Percentiles rank a stretch among this genome's conserved stretches.
These are phyloP conservation scores for Citrus unshiu DNA, from an alignment of 345 rosid species.

Conservation along the genomic window DNA sequence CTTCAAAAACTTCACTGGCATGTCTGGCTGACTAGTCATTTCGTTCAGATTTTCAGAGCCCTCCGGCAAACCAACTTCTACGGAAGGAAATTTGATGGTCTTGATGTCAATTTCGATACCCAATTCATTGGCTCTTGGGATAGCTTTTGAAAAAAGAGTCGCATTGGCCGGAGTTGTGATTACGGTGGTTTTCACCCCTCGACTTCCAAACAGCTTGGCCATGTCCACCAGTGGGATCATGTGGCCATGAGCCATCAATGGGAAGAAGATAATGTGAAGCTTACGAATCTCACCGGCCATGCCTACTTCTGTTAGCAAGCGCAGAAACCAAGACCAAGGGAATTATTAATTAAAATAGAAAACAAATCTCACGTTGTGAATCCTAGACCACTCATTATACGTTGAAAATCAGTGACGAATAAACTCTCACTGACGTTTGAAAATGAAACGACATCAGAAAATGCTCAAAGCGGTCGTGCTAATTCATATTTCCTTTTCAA, in stretches of 20 bases:
- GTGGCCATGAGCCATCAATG: constrained; percentile 59
- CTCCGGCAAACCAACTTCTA: constrained; percentile 39
- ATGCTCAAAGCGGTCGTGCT: too few species aligned
- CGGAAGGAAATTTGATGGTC: constrained; percentile 37
- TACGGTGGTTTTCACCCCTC: constrained; percentile 38
- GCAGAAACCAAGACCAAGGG: too few species aligned
- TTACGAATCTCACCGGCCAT: constrained; percentile 21
- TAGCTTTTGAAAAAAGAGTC: constrained; percentile 22
- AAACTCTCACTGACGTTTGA: too few species aligned
- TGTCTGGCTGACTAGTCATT: constrained; percentile 1
- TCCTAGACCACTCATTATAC: too few species aligned
- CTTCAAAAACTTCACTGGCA: constrained; percentile 14
- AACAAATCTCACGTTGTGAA: too few species aligned
- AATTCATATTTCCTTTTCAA: too few species aligned
- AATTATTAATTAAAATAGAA: too few species aligned
- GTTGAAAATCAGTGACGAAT: too few species aligned
- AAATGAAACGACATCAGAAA: too few species aligned
- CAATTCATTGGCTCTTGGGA: constrained; percentile 15
- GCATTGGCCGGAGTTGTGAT: constrained; percentile 44
- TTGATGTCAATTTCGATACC: constrained; percentile 30
- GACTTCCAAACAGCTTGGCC: constrained; percentile 44
- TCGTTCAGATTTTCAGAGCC: constrained; percentile 41
- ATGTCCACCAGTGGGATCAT: constrained; percentile 50
- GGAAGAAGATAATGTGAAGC: constrained; percentile 41
- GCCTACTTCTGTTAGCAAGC: neutral